Conservation (phyloP, 2,329 filamentous ascomycete species). For the Paraconiothyrium sp. region DNA sequence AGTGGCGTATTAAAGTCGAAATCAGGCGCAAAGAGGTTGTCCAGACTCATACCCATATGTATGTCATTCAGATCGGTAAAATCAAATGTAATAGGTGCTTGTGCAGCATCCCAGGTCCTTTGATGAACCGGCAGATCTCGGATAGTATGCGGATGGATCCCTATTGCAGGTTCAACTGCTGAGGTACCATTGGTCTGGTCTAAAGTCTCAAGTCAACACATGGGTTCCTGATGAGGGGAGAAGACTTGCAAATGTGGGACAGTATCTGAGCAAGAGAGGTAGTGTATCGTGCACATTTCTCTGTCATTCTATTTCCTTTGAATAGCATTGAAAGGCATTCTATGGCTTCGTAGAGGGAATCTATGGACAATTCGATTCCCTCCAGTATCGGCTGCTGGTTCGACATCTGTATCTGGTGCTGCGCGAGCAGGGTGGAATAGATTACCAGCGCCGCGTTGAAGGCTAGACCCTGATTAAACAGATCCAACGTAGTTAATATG, state of each 20-base stretch:
- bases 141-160: too few relatives aligned
- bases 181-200: too few relatives aligned
- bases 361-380: conserved; percentile 17
- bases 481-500: background rate
- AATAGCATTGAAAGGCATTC: conserved; percentile 23
- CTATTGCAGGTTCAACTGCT: too few relatives aligned
- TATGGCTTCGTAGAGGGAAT: conserved; percentile 20
- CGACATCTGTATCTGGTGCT: too few relatives aligned
- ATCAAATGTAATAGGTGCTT: conserved; percentile 14
- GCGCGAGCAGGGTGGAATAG: too few relatives aligned
- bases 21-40: conserved; percentile 14
- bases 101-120: too few relatives aligned
- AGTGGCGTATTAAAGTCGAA: conserved; percentile 1
- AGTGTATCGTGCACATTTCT: conserved; percentile 24
- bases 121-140: too few relatives aligned
- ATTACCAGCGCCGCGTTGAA: too few relatives aligned
- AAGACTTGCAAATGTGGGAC: conserved; percentile 15
- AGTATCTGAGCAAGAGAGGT: conserved; percentile 17
- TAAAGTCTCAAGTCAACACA: too few relatives aligned
- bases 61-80: conserved; percentile 20
- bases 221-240: too few relatives aligned
- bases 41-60: conserved; percentile 20
- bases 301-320: conserved; percentile 24
- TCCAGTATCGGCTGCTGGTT: background rate
- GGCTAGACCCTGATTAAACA: too few relatives aligned